Conservation (phyloP, 2,329 filamentous ascomycete genomes). For the Pseudocercospora ulei region DNA sequence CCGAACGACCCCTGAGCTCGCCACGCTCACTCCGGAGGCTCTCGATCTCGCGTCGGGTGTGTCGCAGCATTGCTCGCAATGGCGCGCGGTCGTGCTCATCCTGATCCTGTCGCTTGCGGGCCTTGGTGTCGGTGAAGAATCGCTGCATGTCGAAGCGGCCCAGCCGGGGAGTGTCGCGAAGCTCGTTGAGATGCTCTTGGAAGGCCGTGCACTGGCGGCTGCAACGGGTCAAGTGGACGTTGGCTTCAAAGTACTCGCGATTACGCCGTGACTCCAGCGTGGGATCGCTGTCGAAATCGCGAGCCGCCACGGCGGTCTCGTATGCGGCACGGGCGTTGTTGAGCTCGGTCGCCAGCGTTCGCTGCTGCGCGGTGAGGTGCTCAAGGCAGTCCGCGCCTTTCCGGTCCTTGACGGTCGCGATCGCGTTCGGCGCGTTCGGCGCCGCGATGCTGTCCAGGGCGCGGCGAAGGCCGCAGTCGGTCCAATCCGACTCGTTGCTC, state of each 20-base stretch:
- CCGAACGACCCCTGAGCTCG: constrained; percentile 7
- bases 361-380: constrained; percentile 1
- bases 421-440: constrained; percentile 10
- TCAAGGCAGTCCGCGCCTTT: constrained; percentile 15
- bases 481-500: constrained; percentile 9
- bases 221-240: constrained; percentile 16
- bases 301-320: not conserved
- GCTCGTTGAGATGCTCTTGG: constrained; percentile 12
- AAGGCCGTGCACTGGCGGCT: constrained; percentile 14
- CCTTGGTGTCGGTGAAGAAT: constrained; percentile 8
- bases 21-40: constrained; percentile 11
- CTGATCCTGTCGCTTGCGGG: constrained; percentile 5
- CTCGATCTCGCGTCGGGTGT: constrained; percentile 7
- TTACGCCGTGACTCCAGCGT: constrained; percentile 11
- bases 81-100: constrained; percentile 6
- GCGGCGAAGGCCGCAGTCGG: constrained; percentile 13
- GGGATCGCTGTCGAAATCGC: constrained; percentile 11
- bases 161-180: constrained; percentile 12
- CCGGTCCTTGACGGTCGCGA: constrained; percentile 15
- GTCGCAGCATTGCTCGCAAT: constrained; percentile 6
- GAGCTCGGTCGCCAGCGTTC: constrained; percentile 4
- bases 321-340: constrained; percentile 10
- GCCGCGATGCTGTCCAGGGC: constrained; percentile 12
- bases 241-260: constrained; percentile 13
- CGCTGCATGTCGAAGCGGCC: constrained; percentile 8